phyloP scores from a whole-genome alignment of 2,329 filamentous ascomycete species.

The Clonostachys chloroleuca region DNA sequence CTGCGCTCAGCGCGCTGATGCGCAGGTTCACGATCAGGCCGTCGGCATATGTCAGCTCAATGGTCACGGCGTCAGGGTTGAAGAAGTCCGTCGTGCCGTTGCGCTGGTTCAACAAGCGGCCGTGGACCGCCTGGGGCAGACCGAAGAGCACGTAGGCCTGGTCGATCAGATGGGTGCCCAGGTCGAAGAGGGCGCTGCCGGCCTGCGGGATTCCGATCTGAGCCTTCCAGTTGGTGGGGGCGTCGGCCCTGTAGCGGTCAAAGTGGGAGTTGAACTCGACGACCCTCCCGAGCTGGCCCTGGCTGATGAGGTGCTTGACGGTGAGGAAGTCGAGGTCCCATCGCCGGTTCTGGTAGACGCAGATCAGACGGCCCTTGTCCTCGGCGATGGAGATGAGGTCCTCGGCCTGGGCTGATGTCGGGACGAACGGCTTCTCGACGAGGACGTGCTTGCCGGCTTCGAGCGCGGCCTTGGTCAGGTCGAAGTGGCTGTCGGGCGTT shows the following conservation, averaged over 20 bases:
- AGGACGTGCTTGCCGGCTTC: slow-evolving; percentile 72
- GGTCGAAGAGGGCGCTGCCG: slow-evolving; percentile 67
- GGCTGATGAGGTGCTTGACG: slow-evolving; percentile 55
- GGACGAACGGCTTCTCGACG: slow-evolving; percentile 80
- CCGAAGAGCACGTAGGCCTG: slow-evolving; percentile 70
- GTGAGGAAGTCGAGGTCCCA: slow-evolving; percentile 77
- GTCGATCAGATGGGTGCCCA: slow-evolving; percentile 74
- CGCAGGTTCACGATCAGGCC: slow-evolving; percentile 66
- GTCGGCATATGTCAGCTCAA: slow-evolving; percentile 61
- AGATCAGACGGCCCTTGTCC: slow-evolving; percentile 46
- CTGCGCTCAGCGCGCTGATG: slow-evolving; percentile 63
- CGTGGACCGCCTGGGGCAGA: slow-evolving; percentile 63
- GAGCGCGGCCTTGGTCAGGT: slow-evolving; percentile 59
- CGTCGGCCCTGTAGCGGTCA: slow-evolving; percentile 65
- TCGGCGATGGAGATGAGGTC: slow-evolving; percentile 53
- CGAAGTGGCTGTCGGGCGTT: slow-evolving; percentile 67
- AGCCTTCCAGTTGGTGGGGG: slow-evolving; percentile 64
- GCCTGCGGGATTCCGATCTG: slow-evolving; percentile 53
- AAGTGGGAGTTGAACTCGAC: slow-evolving; percentile 79
- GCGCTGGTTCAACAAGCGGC: slow-evolving; percentile 62
- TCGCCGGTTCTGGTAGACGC: slow-evolving; percentile 71
- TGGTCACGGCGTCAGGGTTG: slow-evolving; percentile 55
- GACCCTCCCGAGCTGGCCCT: slow-evolving; percentile 60
- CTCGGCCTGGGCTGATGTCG: slow-evolving; percentile 63
- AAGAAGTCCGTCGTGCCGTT: slow-evolving; percentile 37